Evolutionary conservation across 129 eudicot species (phyloP), one percentile per base, ranked within the genome.

Genomic region (Flaveria trinervia): DNA sequence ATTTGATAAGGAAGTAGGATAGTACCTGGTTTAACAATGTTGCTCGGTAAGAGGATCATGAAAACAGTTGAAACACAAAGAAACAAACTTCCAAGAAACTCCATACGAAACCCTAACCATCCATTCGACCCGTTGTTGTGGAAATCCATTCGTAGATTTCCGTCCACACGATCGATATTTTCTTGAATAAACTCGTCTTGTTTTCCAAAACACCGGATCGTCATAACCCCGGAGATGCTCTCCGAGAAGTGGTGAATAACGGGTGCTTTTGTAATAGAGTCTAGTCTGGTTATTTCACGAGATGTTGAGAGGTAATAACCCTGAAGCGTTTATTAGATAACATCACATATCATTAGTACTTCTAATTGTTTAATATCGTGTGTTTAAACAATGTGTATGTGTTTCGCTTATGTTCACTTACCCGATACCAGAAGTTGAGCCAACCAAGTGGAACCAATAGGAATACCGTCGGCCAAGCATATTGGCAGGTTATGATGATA

Each of bases 351-450:
- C 22, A 1, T 68, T 6, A 68, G n/a, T 44, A 68, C 36, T 11
- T 43, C 0, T 52, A 25, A 1, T 0, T 26, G 9, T 22, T 0
- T 59, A 33, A 11, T 3, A n/a, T 59, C 36, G 15, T 59, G 28
- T 51, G 46, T 41, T 43, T 73, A 14, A 14, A 43, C n/a, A 9
- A 6, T 22, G 36, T 12, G 36, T n/a, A 26, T 75, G 22, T 33
- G 30, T 28, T 20, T 28, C 30, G n/a, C 11, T 33, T 51, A 2
- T 33, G 44, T 23, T 65, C 2, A 18, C 89, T 61, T 85, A 90
- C 92, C 93, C 88, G 89, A 68, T 86, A 91, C 97, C 97, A 91
- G 66, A 88, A 54, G 65, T 91, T 91, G 59, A 86, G 84, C 93
- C 97, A 91, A 18, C 75, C 76, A 7, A 91, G 85, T 23, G 97